These are phyloP conservation scores for Clonostachys sp. DNA, from an alignment of 2,329 filamentous ascomycete species.

Conservation along the genomic window DNA sequence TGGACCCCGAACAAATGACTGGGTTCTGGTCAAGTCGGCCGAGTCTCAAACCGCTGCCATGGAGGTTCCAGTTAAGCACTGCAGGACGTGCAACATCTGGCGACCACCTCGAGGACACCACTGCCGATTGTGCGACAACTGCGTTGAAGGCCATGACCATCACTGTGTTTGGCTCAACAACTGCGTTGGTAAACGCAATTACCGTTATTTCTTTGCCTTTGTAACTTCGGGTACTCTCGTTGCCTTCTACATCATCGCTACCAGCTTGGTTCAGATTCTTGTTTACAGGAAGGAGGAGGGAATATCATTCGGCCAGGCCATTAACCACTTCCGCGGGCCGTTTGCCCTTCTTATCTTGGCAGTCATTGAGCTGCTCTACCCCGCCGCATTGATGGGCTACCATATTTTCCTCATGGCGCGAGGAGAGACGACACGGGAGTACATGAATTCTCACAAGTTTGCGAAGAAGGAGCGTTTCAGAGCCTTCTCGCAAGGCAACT, in stretches of 20 bases:
- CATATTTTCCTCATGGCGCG: conserved; percentile 87
- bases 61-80: conserved; percentile 98
- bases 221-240: conserved; percentile 76
- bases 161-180: conserved; percentile 99
- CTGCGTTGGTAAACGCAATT: conserved; percentile 93
- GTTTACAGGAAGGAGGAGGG: conserved; percentile 61
- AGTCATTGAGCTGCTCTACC: conserved; percentile 71
- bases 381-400: conserved; percentile 77
- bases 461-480: conserved; percentile 85
- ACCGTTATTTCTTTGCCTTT: conserved; percentile 95
- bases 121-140: conserved; percentile 95
- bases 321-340: conserved; percentile 68
- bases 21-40: conserved; percentile 84
- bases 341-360: conserved; percentile 89
- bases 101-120: conserved; percentile 92
- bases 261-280: conserved; percentile 76
- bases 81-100: conserved; percentile 97
- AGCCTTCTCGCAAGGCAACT: conserved; percentile 76
- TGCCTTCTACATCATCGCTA: conserved; percentile 69
- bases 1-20: conserved; percentile 85
- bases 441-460: conserved; percentile 95
- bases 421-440: conserved; percentile 93
- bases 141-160: conserved; percentile 94
- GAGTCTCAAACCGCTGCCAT: conserved; percentile 76
- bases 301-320: conserved; percentile 64